phyloP scores from a whole-genome alignment of 306 rosid genomes.

The Gastrolobium bilobum region DNA sequence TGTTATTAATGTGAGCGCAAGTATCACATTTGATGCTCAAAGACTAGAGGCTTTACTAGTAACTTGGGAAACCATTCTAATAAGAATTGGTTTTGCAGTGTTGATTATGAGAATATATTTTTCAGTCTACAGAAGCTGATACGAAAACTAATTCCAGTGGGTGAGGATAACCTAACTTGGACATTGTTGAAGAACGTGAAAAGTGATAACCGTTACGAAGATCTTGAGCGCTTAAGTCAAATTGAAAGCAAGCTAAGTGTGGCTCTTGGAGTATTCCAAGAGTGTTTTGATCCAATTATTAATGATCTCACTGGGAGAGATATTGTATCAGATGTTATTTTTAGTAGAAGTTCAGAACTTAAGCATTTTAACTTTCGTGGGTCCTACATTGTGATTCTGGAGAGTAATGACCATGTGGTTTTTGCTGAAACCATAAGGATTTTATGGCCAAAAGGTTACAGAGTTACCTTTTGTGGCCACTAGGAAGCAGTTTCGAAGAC shows the following conservation, averaged over 20 bases:
- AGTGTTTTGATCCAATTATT: slow-evolving; percentile 60
- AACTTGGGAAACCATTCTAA: background rate
- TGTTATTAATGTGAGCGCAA: slow-evolving; percentile 70
- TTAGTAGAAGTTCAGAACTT: slow-evolving; percentile 56
- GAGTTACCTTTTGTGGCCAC: slow-evolving; percentile 83
- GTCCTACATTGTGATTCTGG: slow-evolving; percentile 67
- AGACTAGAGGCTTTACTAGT: background rate
- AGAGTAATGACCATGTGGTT: slow-evolving; percentile 53
- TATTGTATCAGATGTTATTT: slow-evolving; percentile 54
- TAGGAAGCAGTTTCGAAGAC: slow-evolving; percentile 49
- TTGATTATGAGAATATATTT: slow-evolving; percentile 56
- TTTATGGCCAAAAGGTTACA: slow-evolving; percentile 54
- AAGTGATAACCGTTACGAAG: background rate
- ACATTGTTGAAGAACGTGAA: slow-evolving; percentile 55
- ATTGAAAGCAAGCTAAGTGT: slow-evolving; percentile 1
- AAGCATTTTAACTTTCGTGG: slow-evolving; percentile 61
- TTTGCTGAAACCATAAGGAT: slow-evolving; percentile 65
- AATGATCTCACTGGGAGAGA: slow-evolving; percentile 52
- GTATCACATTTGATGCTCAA: slow-evolving; percentile 61
- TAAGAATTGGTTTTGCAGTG: slow-evolving; percentile 61
- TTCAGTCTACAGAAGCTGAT: slow-evolving; percentile 50
- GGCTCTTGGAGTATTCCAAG: slow-evolving; percentile 63
- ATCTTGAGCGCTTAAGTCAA: slow-evolving; percentile 27
- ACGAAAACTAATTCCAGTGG: slow-evolving; percentile 59
- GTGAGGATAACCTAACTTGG: slow-evolving; percentile 58